These are phyloP conservation scores for Aureobasidium sp. DNA, from an alignment of 2,329 filamentous ascomycete genomes.

Conservation along the genomic window DNA sequence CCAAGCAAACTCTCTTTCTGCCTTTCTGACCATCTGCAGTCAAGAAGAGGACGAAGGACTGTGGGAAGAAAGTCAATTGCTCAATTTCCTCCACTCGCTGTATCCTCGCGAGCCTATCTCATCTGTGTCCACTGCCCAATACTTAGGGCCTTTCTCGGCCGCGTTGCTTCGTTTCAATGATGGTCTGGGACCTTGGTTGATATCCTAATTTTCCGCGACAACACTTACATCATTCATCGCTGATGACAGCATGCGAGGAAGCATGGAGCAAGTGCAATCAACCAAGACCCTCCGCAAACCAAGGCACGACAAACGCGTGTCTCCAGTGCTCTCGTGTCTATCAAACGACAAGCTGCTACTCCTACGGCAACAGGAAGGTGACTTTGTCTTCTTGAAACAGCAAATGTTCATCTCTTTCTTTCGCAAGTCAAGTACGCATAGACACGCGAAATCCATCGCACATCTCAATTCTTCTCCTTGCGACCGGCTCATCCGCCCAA, in stretches of 20 bases:
- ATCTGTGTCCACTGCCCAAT: neutral
- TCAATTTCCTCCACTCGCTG: neutral
- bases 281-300: neutral
- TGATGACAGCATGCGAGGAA: neutral
- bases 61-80: neutral
- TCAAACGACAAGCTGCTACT: neutral
- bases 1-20: neutral
- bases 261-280: neutral
- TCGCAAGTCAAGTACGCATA: neutral
- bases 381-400: neutral
- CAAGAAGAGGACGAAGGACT: neutral
- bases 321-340: neutral
- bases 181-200: neutral
- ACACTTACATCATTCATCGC: constrained; percentile 3
- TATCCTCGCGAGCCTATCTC: neutral
- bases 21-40: neutral
- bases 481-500: neutral
- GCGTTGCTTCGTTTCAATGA: neutral
- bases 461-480: neutral
- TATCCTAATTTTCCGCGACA: neutral
- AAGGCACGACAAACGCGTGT: neutral
- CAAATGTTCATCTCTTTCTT: neutral
- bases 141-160: neutral
- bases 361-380: neutral
- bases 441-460: neutral